Evolutionary conservation across 2,329 filamentous ascomycete species (phyloP).

Genomic region (Dactylonectria macrodidyma): DNA sequence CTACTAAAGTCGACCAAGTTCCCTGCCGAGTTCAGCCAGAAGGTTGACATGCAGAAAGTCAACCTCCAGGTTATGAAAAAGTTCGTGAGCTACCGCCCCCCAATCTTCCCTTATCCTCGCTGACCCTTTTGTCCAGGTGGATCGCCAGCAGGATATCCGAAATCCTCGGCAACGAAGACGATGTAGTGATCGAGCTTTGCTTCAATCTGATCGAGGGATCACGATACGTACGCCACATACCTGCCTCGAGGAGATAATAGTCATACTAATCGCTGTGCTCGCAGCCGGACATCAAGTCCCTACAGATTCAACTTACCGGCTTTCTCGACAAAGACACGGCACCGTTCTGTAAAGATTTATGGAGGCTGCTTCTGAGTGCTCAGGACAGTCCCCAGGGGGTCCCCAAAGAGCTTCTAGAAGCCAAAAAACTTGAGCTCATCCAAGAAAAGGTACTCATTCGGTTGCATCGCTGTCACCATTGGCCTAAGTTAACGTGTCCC

Average conservation of each 20-base stretch:
- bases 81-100: constrained; percentile 63
- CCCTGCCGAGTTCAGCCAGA: constrained; percentile 91
- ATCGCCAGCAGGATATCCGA: constrained; percentile 90
- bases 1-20: constrained; percentile 94
- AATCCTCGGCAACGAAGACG: constrained; percentile 93
- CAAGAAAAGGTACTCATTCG: constrained; percentile 84
- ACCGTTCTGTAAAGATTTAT: constrained; percentile 92
- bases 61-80: constrained; percentile 99
- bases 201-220: constrained; percentile 80
- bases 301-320: constrained; percentile 94
- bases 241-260: constrained; percentile 19
- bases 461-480: neutral
- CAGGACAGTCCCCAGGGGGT: constrained; percentile 92
- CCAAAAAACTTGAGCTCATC: constrained; percentile 94
- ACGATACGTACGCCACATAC: constrained; percentile 75
- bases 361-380: constrained; percentile 91
- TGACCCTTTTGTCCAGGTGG: constrained; percentile 76
- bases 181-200: constrained; percentile 92
- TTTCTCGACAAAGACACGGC: constrained; percentile 95
- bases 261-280: constrained; percentile 44
- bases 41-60: constrained; percentile 98
- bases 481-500: neutral
- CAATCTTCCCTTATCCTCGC: constrained; percentile 12
- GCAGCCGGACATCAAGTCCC: constrained; percentile 94
- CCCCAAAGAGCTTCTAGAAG: constrained; percentile 93